Conservation (phyloP, 2,329 filamentous ascomycete species). For the Ophiocordyceps polyrhachis-furcata region DNA sequence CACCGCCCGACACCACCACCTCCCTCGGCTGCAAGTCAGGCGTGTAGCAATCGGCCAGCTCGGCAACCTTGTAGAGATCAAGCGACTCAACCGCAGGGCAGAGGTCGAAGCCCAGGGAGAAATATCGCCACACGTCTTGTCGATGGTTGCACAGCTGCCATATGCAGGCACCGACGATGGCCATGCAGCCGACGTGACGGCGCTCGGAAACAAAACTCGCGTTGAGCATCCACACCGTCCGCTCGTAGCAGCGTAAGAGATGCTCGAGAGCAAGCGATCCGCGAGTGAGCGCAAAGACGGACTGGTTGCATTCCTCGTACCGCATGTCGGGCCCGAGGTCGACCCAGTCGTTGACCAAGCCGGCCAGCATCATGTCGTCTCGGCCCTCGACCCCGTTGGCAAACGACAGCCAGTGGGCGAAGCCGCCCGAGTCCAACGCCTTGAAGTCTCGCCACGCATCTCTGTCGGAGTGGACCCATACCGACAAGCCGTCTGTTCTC, state of each 20-base stretch:
- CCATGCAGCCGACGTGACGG: background rate
- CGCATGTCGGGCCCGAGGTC: background rate
- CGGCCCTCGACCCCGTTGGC: background rate
- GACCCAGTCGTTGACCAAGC: conserved; percentile 1
- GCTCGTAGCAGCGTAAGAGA: background rate
- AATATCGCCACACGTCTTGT: background rate
- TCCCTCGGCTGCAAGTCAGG: background rate
- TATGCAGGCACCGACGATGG: background rate
- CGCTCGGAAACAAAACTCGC: background rate
- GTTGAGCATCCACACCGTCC: conserved; percentile 1
- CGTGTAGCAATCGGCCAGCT: background rate
- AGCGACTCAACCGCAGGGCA: background rate
- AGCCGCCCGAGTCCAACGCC: background rate
- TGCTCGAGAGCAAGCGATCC: background rate
- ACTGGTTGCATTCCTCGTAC: background rate
- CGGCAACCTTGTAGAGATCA: background rate
- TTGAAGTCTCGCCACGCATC: background rate
- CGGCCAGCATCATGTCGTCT: background rate
- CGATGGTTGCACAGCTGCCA: background rate
- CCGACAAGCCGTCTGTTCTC: background rate
- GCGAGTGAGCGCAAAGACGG: background rate
- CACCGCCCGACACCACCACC: background rate
- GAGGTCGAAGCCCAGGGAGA: background rate
- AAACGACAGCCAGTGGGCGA: background rate
- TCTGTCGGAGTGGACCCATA: background rate